These are phyloP conservation scores for Linderniella brevidens DNA, from an alignment of 257 asterid genomes.

Conservation along the genomic window DNA sequence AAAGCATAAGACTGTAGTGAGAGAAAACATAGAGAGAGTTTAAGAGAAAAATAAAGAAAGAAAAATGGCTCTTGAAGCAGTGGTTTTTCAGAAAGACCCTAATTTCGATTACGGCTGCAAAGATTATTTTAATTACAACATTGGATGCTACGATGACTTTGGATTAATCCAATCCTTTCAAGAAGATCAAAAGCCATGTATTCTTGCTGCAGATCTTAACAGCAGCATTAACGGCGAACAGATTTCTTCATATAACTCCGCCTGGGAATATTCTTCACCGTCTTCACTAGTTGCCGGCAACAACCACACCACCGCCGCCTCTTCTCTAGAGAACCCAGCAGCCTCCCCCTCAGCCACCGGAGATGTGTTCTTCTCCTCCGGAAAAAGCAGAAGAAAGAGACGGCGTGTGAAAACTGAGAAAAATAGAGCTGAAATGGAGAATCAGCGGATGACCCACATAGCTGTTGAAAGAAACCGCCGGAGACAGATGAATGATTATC, in stretches of 20 bases:
- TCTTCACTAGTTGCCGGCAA: slow-evolving; percentile 1
- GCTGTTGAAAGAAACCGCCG: slow-evolving; percentile 86
- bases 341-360: slow-evolving; percentile 11
- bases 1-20: too few species aligned
- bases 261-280: slow-evolving; percentile 17
- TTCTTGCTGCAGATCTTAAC: background rate
- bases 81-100: slow-evolving; percentile 38
- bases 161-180: slow-evolving; percentile 6
- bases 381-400: slow-evolving; percentile 23
- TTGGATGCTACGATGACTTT: slow-evolving; percentile 10
- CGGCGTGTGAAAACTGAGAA: slow-evolving; percentile 34
- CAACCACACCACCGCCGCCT: slow-evolving; percentile 9
- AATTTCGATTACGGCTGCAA: slow-evolving; percentile 15
- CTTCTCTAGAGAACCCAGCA: slow-evolving; percentile 14
- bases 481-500: slow-evolving; percentile 63
- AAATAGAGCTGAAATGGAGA: slow-evolving; percentile 66
- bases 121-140: slow-evolving; percentile 14
- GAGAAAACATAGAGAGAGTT: too few species aligned
- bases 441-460: slow-evolving; percentile 68
- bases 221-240: background rate
- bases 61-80: slow-evolving; percentile 43
- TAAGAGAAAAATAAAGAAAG: too few species aligned
- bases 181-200: background rate
- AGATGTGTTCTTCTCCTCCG: slow-evolving; percentile 11
- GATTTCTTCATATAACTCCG: too few species aligned